phyloP scores from a whole-genome alignment of 2,329 filamentous ascomycete species.

The Colletotrichum cuscutae region DNA sequence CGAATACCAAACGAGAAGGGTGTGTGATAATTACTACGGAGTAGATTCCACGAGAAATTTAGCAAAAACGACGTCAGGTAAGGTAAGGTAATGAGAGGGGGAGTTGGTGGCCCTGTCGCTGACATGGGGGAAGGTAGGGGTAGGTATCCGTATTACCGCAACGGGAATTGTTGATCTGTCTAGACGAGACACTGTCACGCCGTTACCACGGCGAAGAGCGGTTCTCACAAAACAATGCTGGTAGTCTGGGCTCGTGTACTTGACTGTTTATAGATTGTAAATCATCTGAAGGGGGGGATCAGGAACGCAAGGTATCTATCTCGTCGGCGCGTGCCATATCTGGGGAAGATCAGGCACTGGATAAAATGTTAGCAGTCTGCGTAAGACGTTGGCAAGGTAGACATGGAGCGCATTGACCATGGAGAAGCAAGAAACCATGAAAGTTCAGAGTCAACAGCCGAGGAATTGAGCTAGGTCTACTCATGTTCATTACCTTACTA shows the following conservation, averaged over 20 bases:
- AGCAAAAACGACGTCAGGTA: background rate
- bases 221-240: background rate
- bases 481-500: no score
- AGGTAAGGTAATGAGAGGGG: slow-evolving; percentile 18
- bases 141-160: slow-evolving; percentile 13
- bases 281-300: background rate
- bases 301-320: background rate
- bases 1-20: background rate
- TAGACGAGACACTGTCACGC: slow-evolving; percentile 32
- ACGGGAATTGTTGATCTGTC: slow-evolving; percentile 25
- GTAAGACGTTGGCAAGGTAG: background rate
- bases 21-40: background rate
- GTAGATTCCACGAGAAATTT: background rate
- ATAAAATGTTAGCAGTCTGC: background rate
- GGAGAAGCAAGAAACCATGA: background rate
- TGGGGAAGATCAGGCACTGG: background rate
- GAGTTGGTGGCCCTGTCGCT: slow-evolving; percentile 9
- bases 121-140: slow-evolving; percentile 31
- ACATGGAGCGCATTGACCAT: background rate
- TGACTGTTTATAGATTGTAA: background rate
- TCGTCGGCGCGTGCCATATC: background rate
- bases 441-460: no score
- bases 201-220: slow-evolving; percentile 8
- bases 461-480: background rate
- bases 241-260: background rate